These are phyloP conservation scores for Chlamydomonas applanata DNA, from an alignment of 139 green algal species.

Conservation along the genomic window DNA sequence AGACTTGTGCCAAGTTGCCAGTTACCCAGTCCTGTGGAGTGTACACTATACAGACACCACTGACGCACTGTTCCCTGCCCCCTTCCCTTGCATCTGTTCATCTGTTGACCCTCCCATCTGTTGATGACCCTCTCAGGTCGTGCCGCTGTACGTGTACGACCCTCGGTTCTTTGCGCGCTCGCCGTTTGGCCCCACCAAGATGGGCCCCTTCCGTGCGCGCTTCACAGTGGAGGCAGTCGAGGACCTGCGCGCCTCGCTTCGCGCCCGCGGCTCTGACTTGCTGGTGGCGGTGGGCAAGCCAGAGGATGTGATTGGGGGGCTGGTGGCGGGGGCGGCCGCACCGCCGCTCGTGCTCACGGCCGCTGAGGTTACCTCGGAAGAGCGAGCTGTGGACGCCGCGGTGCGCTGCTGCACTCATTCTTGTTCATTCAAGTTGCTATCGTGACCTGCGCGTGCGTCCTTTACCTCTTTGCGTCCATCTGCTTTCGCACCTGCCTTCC, in stretches of 20 bases:
- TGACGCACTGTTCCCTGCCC: no score
- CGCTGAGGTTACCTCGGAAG: constrained; percentile 78
- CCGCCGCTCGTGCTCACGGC: constrained; percentile 62
- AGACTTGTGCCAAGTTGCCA: no score
- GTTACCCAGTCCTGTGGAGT: no score
- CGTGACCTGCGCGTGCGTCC: no score
- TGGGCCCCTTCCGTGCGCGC: constrained; percentile 58
- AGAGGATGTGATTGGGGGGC: constrained; percentile 71
- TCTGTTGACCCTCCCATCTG: no score
- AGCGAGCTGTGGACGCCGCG: constrained; percentile 59
- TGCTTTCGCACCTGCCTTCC: no score
- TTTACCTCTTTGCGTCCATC: no score
- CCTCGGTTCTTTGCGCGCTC: constrained; percentile 63
- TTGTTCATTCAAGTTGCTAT: no score
- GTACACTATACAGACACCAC: no score
- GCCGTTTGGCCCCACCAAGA: constrained; percentile 60
- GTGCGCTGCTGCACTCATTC: constrained; percentile 37
- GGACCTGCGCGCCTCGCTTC: constrained; percentile 68
- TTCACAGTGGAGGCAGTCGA: constrained; percentile 86
- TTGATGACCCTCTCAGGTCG: constrained; percentile 66
- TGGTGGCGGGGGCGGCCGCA: constrained; percentile 9
- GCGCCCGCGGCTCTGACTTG: constrained; percentile 65
- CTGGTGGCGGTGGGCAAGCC: constrained; percentile 73
- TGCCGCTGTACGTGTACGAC: constrained; percentile 95
- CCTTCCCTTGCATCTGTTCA: no score